Evolutionary conservation across 495 filamentous ascomycete species (phyloP).

Genomic region (Margaritispora aquatica): DNA sequence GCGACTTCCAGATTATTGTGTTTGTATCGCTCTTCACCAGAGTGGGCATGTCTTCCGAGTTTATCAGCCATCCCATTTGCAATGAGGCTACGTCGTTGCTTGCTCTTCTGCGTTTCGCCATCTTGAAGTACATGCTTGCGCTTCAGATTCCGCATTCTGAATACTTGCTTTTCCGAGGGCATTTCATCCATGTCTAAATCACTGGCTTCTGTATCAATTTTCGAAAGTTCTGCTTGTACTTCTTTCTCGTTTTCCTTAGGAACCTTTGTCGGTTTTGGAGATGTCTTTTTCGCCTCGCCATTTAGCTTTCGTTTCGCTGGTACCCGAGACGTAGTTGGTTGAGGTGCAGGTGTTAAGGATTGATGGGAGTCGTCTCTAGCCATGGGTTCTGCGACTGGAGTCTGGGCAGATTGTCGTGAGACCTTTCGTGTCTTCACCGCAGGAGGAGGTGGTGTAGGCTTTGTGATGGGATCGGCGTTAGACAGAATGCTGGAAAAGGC

Average conservation of each 20-base stretch:
- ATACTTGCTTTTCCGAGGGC: slow-evolving; percentile 49
- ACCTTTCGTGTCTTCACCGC: slow-evolving; percentile 17
- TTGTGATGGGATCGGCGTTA: slow-evolving; percentile 49
- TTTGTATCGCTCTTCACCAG: slow-evolving; percentile 44
- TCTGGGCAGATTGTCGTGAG: slow-evolving; percentile 11
- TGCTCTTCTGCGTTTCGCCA: slow-evolving; percentile 50
- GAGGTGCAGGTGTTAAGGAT: slow-evolving; percentile 35
- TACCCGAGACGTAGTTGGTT: slow-evolving; percentile 38
- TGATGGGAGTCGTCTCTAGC: slow-evolving; percentile 24
- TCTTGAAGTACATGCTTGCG: slow-evolving; percentile 54
- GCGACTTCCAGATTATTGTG: slow-evolving; percentile 54
- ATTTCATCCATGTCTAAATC: slow-evolving; percentile 61
- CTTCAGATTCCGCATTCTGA: slow-evolving; percentile 47
- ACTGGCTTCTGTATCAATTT: slow-evolving; percentile 64
- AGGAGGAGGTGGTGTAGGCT: slow-evolving; percentile 19
- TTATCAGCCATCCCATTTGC: slow-evolving; percentile 28
- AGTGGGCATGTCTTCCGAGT: slow-evolving; percentile 36
- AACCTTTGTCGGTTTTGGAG: slow-evolving; percentile 34
- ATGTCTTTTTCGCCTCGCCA: slow-evolving; percentile 36
- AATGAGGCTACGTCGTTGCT: slow-evolving; percentile 42
- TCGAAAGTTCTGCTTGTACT: slow-evolving; percentile 54
- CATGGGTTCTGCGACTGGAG: slow-evolving; percentile 14
- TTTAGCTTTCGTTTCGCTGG: slow-evolving; percentile 45
- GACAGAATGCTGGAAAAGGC: slow-evolving; percentile 87
- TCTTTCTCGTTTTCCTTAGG: slow-evolving; percentile 63